Conservation (phyloP, 2,329 filamentous ascomycete genomes). For the Ceratocystis cacaofunesta region DNA sequence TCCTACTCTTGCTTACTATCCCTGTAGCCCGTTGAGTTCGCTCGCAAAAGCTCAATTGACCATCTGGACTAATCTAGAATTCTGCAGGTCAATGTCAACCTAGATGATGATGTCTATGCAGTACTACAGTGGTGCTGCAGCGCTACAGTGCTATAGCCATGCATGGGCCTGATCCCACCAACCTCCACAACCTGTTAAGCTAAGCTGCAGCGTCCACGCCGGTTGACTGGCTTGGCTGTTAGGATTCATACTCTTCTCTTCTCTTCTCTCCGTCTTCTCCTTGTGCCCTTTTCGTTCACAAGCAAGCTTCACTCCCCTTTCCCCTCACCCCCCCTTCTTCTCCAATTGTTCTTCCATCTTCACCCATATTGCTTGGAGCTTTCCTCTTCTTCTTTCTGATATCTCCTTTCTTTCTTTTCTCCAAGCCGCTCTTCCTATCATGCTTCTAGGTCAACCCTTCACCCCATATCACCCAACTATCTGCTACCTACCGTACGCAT, state of each 20-base stretch:
- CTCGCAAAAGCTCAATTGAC: background rate
- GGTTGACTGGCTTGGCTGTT: background rate
- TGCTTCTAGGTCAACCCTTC: background rate
- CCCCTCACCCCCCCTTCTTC: no score
- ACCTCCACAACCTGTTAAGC: background rate
- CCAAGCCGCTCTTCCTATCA: background rate
- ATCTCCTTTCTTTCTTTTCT: background rate
- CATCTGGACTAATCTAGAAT: background rate
- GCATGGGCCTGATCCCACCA: background rate
- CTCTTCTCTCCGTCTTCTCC: background rate
- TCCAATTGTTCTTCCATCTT: no score
- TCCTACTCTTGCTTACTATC: background rate
- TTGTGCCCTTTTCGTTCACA: background rate
- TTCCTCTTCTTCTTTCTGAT: background rate
- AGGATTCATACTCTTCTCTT: background rate
- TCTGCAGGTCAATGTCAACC: constrained; percentile 2
- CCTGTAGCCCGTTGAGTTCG: background rate
- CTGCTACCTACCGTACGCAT: background rate
- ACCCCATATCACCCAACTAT: background rate
- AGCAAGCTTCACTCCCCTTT: no score
- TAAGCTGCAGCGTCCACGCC: background rate
- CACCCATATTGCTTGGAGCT: no score
- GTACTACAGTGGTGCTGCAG: no score
- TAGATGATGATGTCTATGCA: background rate
- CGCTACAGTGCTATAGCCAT: background rate